These are phyloP conservation scores for Citrus cavaleriei DNA, from an alignment of 345 rosid species.

Conservation along the genomic window DNA sequence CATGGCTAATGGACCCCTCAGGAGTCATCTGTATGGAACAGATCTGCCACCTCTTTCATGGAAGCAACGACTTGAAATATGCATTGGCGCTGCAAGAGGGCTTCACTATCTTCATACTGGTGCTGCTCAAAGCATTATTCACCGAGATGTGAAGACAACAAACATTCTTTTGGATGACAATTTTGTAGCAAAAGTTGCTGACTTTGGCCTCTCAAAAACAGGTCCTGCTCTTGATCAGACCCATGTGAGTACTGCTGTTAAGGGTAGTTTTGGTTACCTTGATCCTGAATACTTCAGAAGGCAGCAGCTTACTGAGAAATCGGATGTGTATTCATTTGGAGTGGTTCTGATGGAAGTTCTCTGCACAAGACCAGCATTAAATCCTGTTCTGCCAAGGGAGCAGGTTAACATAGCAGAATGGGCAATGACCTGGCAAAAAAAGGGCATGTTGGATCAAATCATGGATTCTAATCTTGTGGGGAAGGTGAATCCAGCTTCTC, in stretches of 20 bases:
- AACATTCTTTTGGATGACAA: slow-evolving; percentile 93
- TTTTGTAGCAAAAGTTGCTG: slow-evolving; percentile 94
- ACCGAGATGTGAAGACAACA: slow-evolving; percentile 97
- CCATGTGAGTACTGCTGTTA: slow-evolving; percentile 98
- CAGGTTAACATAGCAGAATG: slow-evolving; percentile 99
- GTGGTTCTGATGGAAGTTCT: slow-evolving; percentile 98
- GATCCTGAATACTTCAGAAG: slow-evolving; percentile 99
- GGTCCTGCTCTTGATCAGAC: slow-evolving; percentile 94
- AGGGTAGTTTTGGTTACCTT: slow-evolving; percentile 98
- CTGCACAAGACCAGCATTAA: slow-evolving; percentile 92
- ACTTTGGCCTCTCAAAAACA: slow-evolving; percentile 94
- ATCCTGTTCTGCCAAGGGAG: slow-evolving; percentile 93
- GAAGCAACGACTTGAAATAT: slow-evolving; percentile 96
- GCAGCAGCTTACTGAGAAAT: slow-evolving; percentile 94
- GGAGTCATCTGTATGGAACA: slow-evolving; percentile 96
- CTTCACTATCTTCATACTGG: slow-evolving; percentile 98
- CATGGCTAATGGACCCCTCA: slow-evolving; percentile 98
- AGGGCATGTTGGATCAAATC: slow-evolving; percentile 92
- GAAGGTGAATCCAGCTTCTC: slow-evolving; percentile 83
- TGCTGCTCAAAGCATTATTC: slow-evolving; percentile 96
- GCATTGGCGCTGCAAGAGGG: slow-evolving; percentile 98
- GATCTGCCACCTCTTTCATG: slow-evolving; percentile 76
- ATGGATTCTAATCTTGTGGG: slow-evolving; percentile 85
- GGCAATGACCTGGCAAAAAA: slow-evolving; percentile 98
- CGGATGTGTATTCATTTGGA: slow-evolving; percentile 96